Evolutionary conservation across 192 early-diverging fungal species (phyloP).

Genomic region (Thamnidium elegans): DNA sequence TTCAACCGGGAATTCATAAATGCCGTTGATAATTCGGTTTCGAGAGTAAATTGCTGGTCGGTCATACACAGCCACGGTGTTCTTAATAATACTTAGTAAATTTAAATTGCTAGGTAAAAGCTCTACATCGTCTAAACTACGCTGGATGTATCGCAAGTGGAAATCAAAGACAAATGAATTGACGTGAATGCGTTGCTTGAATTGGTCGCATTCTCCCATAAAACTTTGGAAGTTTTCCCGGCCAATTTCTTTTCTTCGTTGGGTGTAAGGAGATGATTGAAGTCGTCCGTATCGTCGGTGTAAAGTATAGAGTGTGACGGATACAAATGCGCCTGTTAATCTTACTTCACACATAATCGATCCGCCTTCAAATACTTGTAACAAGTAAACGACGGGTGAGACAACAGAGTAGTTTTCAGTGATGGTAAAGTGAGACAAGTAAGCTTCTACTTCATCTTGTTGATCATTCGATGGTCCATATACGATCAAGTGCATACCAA

Average conservation of each 20-base stretch:
- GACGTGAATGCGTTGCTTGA: slow-evolving; percentile 58
- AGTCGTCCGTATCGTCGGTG: slow-evolving; percentile 52
- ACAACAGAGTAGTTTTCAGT: slow-evolving; percentile 37
- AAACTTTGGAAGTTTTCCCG: slow-evolving; percentile 48
- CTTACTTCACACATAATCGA: slow-evolving; percentile 59
- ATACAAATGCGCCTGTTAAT: slow-evolving; percentile 54
- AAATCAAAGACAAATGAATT: slow-evolving; percentile 65
- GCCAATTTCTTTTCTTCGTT: slow-evolving; percentile 33
- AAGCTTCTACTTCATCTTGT: slow-evolving; percentile 32
- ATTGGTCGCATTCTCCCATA: slow-evolving; percentile 55
- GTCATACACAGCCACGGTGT: slow-evolving; percentile 43
- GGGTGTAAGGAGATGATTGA: slow-evolving; percentile 30
- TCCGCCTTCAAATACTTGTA: slow-evolving; percentile 54
- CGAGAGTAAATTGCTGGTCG: slow-evolving; percentile 48
- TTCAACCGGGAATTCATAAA: slow-evolving; percentile 28
- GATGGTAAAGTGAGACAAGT: slow-evolving; percentile 45
- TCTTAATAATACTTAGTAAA: slow-evolving; percentile 46
- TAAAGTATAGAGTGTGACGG: slow-evolving; percentile 56
- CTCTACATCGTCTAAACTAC: slow-evolving; percentile 39
- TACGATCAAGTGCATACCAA: slow-evolving; percentile 60
- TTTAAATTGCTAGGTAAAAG: slow-evolving; percentile 40
- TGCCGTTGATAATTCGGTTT: slow-evolving; percentile 51
- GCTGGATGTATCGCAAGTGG: slow-evolving; percentile 49
- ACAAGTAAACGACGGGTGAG: slow-evolving; percentile 48
- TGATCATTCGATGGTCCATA: slow-evolving; percentile 45